These are phyloP conservation scores for Sporothrix dimorphospora DNA, from an alignment of 2,329 filamentous ascomycete genomes.

Conservation along the genomic window DNA sequence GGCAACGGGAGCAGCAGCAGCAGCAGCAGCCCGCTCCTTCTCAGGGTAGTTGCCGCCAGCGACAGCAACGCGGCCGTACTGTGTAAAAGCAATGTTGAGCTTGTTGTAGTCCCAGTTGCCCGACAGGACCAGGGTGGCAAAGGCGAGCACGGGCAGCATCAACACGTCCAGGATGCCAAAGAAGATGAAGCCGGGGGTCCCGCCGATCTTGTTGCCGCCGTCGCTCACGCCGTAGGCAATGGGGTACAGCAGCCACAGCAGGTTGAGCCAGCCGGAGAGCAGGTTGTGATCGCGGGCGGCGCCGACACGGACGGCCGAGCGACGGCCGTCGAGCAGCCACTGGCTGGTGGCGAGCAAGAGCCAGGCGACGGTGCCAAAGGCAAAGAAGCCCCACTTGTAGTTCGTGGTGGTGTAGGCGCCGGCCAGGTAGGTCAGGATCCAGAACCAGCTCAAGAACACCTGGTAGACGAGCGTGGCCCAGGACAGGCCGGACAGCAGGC, in stretches of 20 bases:
- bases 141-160: slow-evolving; percentile 49
- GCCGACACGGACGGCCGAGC: slow-evolving; percentile 47
- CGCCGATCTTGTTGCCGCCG: slow-evolving; percentile 55
- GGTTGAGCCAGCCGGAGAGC: slow-evolving; percentile 53
- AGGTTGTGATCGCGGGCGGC: slow-evolving; percentile 50
- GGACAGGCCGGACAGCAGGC: slow-evolving; percentile 54
- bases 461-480: slow-evolving; percentile 60
- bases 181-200: slow-evolving; percentile 52
- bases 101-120: slow-evolving; percentile 55
- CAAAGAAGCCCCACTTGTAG: slow-evolving; percentile 64
- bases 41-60: slow-evolving; percentile 50
- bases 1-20: slow-evolving; percentile 35
- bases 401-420: slow-evolving; percentile 51
- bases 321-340: slow-evolving; percentile 46
- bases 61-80: slow-evolving; percentile 56
- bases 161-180: slow-evolving; percentile 59
- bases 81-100: slow-evolving; percentile 58
- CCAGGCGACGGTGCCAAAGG: slow-evolving; percentile 54
- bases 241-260: slow-evolving; percentile 59
- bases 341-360: slow-evolving; percentile 52
- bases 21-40: slow-evolving; percentile 43
- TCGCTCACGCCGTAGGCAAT: slow-evolving; percentile 58
- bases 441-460: slow-evolving; percentile 54
- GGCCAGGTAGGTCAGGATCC: slow-evolving; percentile 55
- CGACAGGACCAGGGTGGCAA: slow-evolving; percentile 49